A percentile compares a stretch with the other conserved stretches of the same genome.
Evolutionary conservation across 805 yeast species (phyloP).

Genomic region (Wickerhamiella kurtzmanii): DNA sequence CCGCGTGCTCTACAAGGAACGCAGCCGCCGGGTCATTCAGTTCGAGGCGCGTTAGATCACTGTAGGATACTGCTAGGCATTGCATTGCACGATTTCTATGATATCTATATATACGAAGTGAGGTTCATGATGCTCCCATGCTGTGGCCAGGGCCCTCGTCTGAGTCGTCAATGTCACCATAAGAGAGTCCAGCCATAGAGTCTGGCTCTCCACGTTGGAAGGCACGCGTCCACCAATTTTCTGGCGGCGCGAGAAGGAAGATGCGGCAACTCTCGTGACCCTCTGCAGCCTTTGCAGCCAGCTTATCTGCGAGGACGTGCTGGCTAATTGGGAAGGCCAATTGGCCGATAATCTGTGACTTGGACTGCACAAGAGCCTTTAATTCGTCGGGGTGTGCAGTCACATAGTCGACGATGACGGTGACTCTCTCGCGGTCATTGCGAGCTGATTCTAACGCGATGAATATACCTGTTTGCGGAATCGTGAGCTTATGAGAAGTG

Average conservation of each 20-base stretch:
- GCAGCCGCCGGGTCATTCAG: conserved; percentile 91
- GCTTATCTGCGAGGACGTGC: background rate
- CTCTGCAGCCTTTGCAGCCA: conserved; percentile 1
- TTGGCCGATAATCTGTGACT: conserved; percentile 7
- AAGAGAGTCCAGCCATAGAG: background rate
- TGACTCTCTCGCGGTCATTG: conserved; percentile 19
- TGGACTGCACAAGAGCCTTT: conserved; percentile 4
- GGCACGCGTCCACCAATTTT: background rate
- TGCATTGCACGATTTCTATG: background rate
- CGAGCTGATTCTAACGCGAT: conserved; percentile 7
- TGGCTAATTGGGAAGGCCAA: conserved; percentile 15
- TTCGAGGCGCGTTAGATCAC: conserved; percentile 59
- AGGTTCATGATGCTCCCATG: background rate
- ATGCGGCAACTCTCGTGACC: background rate
- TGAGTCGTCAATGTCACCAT: background rate
- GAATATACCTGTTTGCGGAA: background rate
- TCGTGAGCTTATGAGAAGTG: background rate
- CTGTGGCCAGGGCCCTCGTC: background rate
- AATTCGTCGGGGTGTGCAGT: conserved; percentile 8
- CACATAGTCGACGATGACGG: conserved; percentile 9
- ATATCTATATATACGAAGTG: background rate
- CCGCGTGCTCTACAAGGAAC: conserved; percentile 90
- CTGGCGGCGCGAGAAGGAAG: conserved; percentile 1
- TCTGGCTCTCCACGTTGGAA: conserved; percentile 2
- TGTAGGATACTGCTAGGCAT: too few relatives aligned